These are phyloP conservation scores for Cadophora sp. DNA, from an alignment of 2,329 filamentous ascomycete genomes.

Conservation along the genomic window DNA sequence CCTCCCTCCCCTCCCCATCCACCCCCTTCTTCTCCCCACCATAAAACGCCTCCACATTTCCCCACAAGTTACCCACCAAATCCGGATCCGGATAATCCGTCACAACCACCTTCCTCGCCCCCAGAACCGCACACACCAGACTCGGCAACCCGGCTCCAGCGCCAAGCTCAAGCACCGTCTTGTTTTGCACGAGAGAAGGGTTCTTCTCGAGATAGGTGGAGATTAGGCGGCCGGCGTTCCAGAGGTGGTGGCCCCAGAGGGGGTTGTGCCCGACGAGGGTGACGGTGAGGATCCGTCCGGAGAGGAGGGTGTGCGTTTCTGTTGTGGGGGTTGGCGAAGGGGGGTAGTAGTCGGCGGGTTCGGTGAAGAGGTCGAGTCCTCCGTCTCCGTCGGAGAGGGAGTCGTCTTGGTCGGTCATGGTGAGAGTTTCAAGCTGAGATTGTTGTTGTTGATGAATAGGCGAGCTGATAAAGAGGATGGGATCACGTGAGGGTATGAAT, in stretches of 20 bases:
- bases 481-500: constrained; percentile 28
- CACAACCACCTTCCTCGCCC: constrained; percentile 75
- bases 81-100: constrained; percentile 90
- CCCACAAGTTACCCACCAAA: constrained; percentile 78
- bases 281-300: constrained; percentile 61
- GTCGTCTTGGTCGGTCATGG: not conserved
- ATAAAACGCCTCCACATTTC: constrained; percentile 65
- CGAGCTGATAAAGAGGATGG: constrained; percentile 18
- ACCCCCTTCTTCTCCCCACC: not conserved
- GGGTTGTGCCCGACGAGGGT: constrained; percentile 87
- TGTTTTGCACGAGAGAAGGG: constrained; percentile 66
- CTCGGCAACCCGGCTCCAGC: constrained; percentile 87
- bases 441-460: not conserved
- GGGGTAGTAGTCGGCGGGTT: constrained; percentile 81
- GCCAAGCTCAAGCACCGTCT: constrained; percentile 85
- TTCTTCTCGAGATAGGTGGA: constrained; percentile 79
- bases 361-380: constrained; percentile 69
- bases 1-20: constrained; percentile 14
- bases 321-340: constrained; percentile 78
- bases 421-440: not conserved
- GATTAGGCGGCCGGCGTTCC: constrained; percentile 86
- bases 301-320: constrained; percentile 72
- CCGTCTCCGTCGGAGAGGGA: constrained; percentile 18
- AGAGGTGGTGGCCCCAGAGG: constrained; percentile 88
- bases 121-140: constrained; percentile 76